A percentile compares a stretch with the other conserved stretches of the same genome.
phyloP scores from a whole-genome alignment of 2,329 filamentous ascomycete species.

The Penicillium sp. region DNA sequence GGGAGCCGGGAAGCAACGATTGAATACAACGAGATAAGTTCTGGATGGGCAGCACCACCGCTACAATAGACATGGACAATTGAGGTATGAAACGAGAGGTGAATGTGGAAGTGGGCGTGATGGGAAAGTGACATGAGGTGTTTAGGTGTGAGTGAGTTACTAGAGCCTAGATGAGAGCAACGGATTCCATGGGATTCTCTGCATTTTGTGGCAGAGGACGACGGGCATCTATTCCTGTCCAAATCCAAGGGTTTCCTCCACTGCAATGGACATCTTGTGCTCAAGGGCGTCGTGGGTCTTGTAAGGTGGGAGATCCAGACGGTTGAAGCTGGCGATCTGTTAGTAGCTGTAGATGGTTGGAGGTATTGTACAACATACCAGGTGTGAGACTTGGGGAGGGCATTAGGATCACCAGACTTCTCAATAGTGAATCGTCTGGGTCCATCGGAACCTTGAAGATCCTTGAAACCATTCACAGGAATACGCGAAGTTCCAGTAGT shows the following conservation, averaged over 20 bases:
- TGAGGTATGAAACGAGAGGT: conserved; percentile 1
- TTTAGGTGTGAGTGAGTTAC: neutral
- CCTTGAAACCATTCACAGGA: conserved; percentile 98
- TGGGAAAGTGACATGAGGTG: neutral
- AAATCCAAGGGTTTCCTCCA: conserved; percentile 98
- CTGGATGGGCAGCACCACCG: neutral
- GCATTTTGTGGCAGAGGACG: neutral
- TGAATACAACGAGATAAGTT: conserved; percentile 5
- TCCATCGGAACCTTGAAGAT: conserved; percentile 94
- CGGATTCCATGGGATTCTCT: neutral
- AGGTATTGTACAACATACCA: conserved; percentile 65
- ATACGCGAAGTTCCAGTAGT: conserved; percentile 97
- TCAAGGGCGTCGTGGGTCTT: conserved; percentile 83
- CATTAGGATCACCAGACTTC: conserved; percentile 87
- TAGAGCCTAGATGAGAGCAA: neutral
- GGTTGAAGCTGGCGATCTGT: conserved; percentile 74
- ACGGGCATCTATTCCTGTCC: conserved; percentile 77
- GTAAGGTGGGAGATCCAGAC: conserved; percentile 90
- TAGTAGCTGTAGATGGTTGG: conserved; percentile 14
- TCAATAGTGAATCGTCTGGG: conserved; percentile 96
- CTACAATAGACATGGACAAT: conserved; percentile 1
- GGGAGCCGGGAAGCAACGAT: conserved; percentile 7
- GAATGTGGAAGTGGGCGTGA: neutral
- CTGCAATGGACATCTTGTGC: conserved; percentile 89
- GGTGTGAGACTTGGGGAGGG: conserved; percentile 94